Evolutionary conservation across 1,284 basidiomycete genomes (phyloP).

Genomic region (Pulveroboletus sp.): DNA sequence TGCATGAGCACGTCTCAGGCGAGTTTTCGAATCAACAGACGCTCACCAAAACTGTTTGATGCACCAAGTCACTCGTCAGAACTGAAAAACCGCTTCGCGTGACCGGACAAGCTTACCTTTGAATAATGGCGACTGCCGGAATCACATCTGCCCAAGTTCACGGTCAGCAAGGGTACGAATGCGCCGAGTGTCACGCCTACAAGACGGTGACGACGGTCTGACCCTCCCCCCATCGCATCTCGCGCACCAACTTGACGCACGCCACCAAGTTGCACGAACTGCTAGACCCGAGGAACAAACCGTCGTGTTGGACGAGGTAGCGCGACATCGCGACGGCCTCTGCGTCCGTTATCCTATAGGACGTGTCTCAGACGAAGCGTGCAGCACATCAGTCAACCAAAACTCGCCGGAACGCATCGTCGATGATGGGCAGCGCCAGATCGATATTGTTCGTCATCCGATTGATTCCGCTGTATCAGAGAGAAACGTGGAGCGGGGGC

Average conservation of each 20-base stretch:
- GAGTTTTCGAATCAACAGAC: neutral
- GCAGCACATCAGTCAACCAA: no score
- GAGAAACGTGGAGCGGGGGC: no score
- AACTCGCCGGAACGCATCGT: constrained; percentile 81
- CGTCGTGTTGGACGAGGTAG: constrained; percentile 86
- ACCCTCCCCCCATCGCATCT: constrained; percentile 66
- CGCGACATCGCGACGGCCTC: constrained; percentile 94
- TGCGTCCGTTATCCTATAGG: constrained; percentile 78
- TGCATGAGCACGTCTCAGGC: neutral
- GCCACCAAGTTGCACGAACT: constrained; percentile 96
- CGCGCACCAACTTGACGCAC: constrained; percentile 76
- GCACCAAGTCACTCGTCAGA: neutral
- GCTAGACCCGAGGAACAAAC: constrained; percentile 93
- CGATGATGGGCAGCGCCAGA: constrained; percentile 76
- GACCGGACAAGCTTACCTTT: constrained; percentile 55
- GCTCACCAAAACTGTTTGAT: constrained; percentile 45
- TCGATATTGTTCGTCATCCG: constrained; percentile 85
- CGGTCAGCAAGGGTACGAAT: neutral
- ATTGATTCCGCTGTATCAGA: constrained; percentile 77
- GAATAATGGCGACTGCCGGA: constrained; percentile 86
- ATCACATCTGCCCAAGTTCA: constrained; percentile 62
- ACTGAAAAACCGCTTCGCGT: neutral
- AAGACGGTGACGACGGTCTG: constrained; percentile 82
- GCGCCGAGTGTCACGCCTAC: constrained; percentile 43
- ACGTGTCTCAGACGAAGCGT: neutral